Base-by-base conservation (phyloP, 208 protist species). In the Leptomonas seymouri region DNA sequence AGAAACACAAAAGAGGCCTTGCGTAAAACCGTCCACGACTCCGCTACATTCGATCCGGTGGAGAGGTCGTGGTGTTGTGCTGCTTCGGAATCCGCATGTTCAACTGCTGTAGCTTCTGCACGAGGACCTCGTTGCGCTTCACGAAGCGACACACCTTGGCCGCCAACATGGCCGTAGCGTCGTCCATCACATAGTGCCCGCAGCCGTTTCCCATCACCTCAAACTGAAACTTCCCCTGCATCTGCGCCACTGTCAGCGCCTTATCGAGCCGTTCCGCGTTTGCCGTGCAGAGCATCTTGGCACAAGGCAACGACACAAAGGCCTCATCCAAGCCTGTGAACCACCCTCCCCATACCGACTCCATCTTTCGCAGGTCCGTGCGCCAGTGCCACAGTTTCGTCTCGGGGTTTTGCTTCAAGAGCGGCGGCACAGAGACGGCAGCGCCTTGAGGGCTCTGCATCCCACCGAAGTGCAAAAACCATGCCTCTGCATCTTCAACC, bases 201-300 rank as follows among this genome's bases (percentile, higher is more conserved):
- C 87, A 93, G 20, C 81, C 74, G 42, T 86, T 87, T 16, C 87
- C 84, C 23, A 97, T 80, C 4, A 98, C 63, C 72, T 96, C 89
- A 41, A 98, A 82, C 84, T 98, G 95, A 74, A 98, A 98, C 71
- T 97, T 94, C 18, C 95, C 95, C 70, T 97, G 95, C 95, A 98
- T 98, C 68, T 98, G 93, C 12, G 93, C 95, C 28, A 97, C 82
- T 14, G 86, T 97, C 69, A 98, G 78, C 44, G 79, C 78, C 48
- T 74, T 95, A 80, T 98, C 95, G 25, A 97, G 81, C 3, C 91
- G 82, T 62, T 98, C 94, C 23, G 89, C 78, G 27, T 84, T 91
- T 4, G 93, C 92, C 14, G 97, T 61, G 41, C 95, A 90, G 11
- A 98, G 78, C 76, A 98, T 89, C 64, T 97, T 97, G 1, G 91